Evolutionary conservation across 305 asterid genomes (phyloP), one percentile per base, ranked within the genome.

Genomic region (Rubia balearica): DNA sequence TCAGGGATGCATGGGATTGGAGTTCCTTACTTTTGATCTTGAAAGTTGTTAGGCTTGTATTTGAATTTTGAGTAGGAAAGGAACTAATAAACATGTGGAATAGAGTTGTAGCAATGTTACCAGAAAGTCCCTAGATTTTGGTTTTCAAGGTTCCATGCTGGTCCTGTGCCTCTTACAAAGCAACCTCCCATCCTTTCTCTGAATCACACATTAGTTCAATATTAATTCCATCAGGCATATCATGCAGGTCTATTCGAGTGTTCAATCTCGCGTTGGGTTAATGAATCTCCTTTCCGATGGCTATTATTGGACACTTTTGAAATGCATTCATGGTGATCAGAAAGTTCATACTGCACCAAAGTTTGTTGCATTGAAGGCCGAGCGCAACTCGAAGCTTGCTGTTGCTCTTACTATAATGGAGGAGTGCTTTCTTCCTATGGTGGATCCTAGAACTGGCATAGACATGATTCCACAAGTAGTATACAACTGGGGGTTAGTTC

Each of bases 401-500:
- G 97, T 90, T 77, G 90, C 97, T 27, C 89, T 90, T 83, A 92
- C 97, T 7, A 85, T 92, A 46, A 83, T 92, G 91, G 96, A 92
- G 85, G 97, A 90, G 71, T 88, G 98, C 78, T 92, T 92, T 82
- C 93, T 89, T 71, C 93, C 96, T 8, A 92, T 92, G 98, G 91
- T 90, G 77, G 98, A 92, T 76, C 81, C 80, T 61, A 90, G 88
- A 82, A 92, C 98, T 43, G 97, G 96, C 81, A 84, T 92, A 70
- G 91, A 92, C 83, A 88, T 92, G 98, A 87, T 92, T 74, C 95
- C 98, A 73, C 98, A 92, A 83, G 95, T 90, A 48, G 85, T 92
- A 43, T 92, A 88, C 83, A 91, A 88, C 83, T 85, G 96, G 96
- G 96, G 96, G 99, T 95, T 73, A 83, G 95, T 85, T 69, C 68